Evolutionary conservation across 2,329 filamentous ascomycete genomes (phyloP).

Genomic region (Colletotrichum karsti): DNA sequence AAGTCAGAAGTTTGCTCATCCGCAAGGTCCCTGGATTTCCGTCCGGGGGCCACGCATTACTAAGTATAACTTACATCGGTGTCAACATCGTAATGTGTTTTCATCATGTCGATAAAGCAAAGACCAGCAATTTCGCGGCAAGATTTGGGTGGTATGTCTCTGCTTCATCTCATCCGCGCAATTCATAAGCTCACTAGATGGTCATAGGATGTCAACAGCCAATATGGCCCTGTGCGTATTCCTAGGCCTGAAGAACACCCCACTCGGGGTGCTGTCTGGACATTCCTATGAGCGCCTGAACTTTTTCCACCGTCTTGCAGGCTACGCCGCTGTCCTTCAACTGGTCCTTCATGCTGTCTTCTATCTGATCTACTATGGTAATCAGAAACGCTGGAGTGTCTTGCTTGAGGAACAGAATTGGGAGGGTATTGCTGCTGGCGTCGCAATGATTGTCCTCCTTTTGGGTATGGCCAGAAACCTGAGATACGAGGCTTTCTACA

Average conservation of each 20-base stretch:
- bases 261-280: conserved; percentile 47
- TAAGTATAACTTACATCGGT: conserved; percentile 38
- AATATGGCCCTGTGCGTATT: conserved; percentile 51
- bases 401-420: conserved; percentile 40
- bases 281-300: conserved; percentile 56
- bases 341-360: conserved; percentile 45
- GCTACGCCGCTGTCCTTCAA: conserved; percentile 49
- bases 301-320: conserved; percentile 53
- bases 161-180: background rate
- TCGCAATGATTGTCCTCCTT: conserved; percentile 47
- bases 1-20: background rate
- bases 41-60: conserved; percentile 36
- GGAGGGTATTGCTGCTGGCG: conserved; percentile 44
- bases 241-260: conserved; percentile 58
- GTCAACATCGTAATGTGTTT: conserved; percentile 45
- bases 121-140: conserved; percentile 40
- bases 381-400: conserved; percentile 26
- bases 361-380: conserved; percentile 41
- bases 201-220: conserved; percentile 50
- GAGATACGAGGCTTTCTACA: conserved; percentile 58
- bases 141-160: conserved; percentile 34
- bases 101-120: conserved; percentile 39
- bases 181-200: background rate
- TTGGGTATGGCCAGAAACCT: conserved; percentile 41
- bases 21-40: background rate